Percentiles rank a stretch among this genome's conserved stretches.
These are phyloP conservation scores for Penicillium riverlandense DNA, from an alignment of 495 filamentous ascomycete species.

Conservation along the genomic window DNA sequence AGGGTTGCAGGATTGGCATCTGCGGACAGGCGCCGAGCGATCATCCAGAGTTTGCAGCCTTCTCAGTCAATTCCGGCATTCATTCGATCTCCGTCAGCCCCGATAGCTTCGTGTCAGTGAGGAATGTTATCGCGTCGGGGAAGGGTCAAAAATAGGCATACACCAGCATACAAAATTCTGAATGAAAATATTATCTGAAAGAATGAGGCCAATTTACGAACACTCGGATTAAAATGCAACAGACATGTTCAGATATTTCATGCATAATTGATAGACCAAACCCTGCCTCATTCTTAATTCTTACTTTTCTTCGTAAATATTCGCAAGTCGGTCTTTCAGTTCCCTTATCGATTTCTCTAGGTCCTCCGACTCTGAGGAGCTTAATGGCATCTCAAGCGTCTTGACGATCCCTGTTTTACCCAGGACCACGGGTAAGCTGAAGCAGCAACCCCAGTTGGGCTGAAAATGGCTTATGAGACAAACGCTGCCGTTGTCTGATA, in stretches of 20 bases:
- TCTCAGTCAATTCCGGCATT: conserved; percentile 17
- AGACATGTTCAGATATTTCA: no score
- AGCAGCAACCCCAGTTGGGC: conserved; percentile 7
- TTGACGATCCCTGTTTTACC: conserved; percentile 2
- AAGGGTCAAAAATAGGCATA: no score
- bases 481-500: conserved; percentile 5
- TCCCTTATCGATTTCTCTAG: no score
- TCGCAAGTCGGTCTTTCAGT: no score
- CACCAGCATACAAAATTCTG: no score
- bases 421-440: conserved; percentile 9
- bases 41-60: conserved; percentile 26
- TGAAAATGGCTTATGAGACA: conserved; percentile 10
- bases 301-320: no score
- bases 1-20: conserved; percentile 24
- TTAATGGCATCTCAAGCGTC: not conserved
- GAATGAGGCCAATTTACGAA: no score
- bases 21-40: conserved; percentile 31
- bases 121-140: conserved; percentile 2
- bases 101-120: conserved; percentile 10
- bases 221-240: no score
- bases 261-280: no score
- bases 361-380: no score
- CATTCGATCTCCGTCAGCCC: conserved; percentile 13
- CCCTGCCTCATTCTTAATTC: no score
- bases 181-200: no score